A percentile compares a stretch with the other conserved stretches of the same genome.
Evolutionary conservation across 257 asterid species (phyloP).

Genomic region (Petrea volubilis): DNA sequence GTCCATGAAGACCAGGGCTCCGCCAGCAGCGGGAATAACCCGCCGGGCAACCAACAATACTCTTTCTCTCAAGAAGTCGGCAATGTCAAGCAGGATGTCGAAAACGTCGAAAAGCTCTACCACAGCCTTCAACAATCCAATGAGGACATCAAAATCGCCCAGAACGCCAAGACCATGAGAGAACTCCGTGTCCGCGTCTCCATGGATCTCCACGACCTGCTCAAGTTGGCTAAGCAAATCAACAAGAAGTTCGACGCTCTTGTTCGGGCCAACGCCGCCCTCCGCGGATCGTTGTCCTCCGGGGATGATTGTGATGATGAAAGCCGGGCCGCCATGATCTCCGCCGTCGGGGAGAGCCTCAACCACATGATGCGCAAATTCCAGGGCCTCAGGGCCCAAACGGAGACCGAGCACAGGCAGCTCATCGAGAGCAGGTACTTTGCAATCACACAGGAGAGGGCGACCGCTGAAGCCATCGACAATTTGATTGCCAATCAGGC

Average conservation of each 20-base stretch:
- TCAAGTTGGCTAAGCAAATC: slow-evolving; percentile 49
- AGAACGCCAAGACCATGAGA: slow-evolving; percentile 24
- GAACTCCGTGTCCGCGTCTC: slow-evolving; percentile 29
- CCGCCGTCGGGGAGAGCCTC: slow-evolving; percentile 31
- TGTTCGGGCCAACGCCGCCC: slow-evolving; percentile 47
- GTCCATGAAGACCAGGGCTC: slow-evolving; percentile 1
- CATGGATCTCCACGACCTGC: slow-evolving; percentile 31
- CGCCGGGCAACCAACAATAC: slow-evolving; percentile 23
- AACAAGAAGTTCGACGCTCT: slow-evolving; percentile 43
- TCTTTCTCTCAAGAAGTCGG: slow-evolving; percentile 40
- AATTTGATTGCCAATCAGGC: slow-evolving; percentile 33
- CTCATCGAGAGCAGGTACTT: slow-evolving; percentile 42
- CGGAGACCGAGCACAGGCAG: slow-evolving; percentile 44
- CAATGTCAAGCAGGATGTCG: slow-evolving; percentile 32
- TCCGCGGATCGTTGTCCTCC: slow-evolving; percentile 23
- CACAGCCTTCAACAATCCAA: slow-evolving; percentile 21
- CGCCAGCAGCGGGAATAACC: slow-evolving; percentile 23
- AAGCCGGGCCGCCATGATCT: slow-evolving; percentile 36
- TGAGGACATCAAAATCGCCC: slow-evolving; percentile 28
- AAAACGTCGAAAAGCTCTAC: slow-evolving; percentile 28
- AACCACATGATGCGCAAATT: slow-evolving; percentile 37
- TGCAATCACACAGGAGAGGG: slow-evolving; percentile 43
- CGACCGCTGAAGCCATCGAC: slow-evolving; percentile 51
- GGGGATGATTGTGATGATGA: slow-evolving; percentile 30
- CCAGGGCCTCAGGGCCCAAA: slow-evolving; percentile 35